These are phyloP conservation scores for Asterionellopsis glacialis DNA, from an alignment of 108 stramenopile species.

Conservation along the genomic window DNA sequence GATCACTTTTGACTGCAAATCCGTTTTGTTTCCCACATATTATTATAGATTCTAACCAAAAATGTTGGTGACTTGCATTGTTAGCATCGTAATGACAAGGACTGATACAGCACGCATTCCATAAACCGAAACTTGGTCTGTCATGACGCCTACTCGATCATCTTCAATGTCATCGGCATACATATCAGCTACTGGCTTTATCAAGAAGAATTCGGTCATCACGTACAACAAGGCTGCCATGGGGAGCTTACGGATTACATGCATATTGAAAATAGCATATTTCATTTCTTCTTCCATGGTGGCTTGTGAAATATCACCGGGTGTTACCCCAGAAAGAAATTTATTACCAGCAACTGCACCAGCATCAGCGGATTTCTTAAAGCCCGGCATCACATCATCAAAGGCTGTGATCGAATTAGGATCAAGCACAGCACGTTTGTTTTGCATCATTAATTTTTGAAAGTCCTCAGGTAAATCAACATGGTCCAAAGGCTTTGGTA, in stretches of 20 bases:
- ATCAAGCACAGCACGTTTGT: constrained; percentile 15
- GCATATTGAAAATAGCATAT: constrained; percentile 17
- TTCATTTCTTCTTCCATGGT: constrained; percentile 15
- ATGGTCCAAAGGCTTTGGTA: constrained; percentile 1
- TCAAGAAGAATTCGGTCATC: constrained; percentile 42
- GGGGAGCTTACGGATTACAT: constrained; percentile 30
- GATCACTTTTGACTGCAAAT: too few species aligned
- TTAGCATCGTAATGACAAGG: too few species aligned
- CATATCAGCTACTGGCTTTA: constrained; percentile 34
- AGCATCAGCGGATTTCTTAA: constrained; percentile 9
- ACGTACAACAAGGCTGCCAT: constrained; percentile 31
- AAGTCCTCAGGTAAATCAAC: constrained; percentile 9
- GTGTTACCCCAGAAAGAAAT: background rate
- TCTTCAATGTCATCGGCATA: constrained; percentile 49
- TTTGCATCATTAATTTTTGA: background rate
- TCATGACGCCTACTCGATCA: constrained; percentile 25
- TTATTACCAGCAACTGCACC: background rate
- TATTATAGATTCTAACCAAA: too few species aligned
- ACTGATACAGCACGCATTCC: constrained; percentile 8
- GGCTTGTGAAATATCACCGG: background rate
- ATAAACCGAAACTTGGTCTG: constrained; percentile 17
- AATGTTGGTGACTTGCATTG: too few species aligned
- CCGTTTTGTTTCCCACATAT: too few species aligned
- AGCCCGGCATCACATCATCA: constrained; percentile 24
- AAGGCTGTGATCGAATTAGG: background rate